Evolutionary conservation across 345 rosid species (phyloP).

Genomic region (Rubroshorea leprosula): DNA sequence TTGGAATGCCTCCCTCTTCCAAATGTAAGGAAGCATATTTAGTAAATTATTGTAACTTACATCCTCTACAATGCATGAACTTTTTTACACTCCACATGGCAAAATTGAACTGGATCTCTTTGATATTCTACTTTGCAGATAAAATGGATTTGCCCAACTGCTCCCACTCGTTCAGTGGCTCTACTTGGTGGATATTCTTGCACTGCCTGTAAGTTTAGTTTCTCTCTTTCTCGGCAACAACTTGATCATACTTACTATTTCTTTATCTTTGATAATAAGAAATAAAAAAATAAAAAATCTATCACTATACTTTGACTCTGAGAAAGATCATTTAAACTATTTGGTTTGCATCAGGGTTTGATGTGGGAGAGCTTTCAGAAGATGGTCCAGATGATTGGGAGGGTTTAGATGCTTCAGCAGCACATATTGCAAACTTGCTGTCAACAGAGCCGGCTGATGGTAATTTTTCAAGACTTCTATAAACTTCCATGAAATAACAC

Average conservation of each 20-base stretch:
- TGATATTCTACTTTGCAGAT: conserved; percentile 38
- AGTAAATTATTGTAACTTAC: neutral
- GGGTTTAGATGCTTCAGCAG: conserved; percentile 91
- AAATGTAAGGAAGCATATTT: conserved; percentile 49
- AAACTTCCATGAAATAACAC: no score
- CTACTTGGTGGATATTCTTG: conserved; percentile 85
- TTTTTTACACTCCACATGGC: neutral
- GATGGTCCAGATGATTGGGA: conserved; percentile 78
- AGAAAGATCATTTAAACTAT: conserved; percentile 1
- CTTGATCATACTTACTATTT: no score
- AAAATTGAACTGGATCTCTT: neutral
- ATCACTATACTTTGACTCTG: conserved; percentile 10
- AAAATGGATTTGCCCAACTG: conserved; percentile 98
- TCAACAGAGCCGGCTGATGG: conserved; percentile 90
- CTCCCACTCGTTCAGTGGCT: conserved; percentile 83
- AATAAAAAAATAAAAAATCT: no score
- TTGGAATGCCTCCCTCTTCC: conserved; percentile 89
- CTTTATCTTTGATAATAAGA: no score
- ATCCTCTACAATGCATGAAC: neutral
- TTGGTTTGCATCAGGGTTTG: conserved; percentile 60
- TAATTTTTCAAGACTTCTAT: conserved; percentile 20
- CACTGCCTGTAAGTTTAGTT: conserved; percentile 76
- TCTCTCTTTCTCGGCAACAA: no score
- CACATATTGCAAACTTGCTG: conserved; percentile 79
- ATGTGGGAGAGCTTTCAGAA: conserved; percentile 80